These are phyloP conservation scores for Schizochytrium sp. DNA, from an alignment of 108 stramenopile genomes.

Conservation along the genomic window DNA sequence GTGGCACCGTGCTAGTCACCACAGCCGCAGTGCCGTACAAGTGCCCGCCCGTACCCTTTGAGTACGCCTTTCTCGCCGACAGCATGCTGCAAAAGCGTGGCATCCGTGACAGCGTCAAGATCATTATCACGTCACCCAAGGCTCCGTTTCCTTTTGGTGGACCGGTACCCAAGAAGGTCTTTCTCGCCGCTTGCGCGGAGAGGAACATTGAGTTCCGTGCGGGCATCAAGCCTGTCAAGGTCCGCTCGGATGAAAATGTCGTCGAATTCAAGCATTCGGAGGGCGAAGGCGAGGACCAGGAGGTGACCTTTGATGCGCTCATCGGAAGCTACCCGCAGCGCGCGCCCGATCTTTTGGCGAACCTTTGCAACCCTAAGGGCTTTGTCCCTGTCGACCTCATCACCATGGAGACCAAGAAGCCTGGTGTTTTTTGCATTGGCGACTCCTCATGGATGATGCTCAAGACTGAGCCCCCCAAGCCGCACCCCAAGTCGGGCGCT, in stretches of 20 bases:
- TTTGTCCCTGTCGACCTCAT: neutral
- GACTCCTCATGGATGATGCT: neutral
- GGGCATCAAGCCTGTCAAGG: neutral
- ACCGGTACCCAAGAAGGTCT: neutral
- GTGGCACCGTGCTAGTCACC: neutral
- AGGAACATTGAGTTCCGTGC: neutral
- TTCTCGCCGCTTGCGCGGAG: neutral
- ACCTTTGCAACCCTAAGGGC: neutral
- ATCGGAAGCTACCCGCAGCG: neutral
- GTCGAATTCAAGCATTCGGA: neutral
- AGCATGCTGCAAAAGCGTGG: neutral
- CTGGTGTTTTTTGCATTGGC: neutral
- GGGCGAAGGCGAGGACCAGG: neutral
- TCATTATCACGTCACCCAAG: neutral
- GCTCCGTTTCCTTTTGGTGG: neutral
- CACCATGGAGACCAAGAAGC: neutral
- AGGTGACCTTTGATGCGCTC: neutral
- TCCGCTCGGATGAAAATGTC: neutral
- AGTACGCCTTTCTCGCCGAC: neutral
- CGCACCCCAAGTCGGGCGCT: neutral
- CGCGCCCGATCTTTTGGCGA: neutral
- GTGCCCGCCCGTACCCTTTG: conserved; percentile 9
- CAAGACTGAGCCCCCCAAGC: neutral
- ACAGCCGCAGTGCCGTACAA: neutral
- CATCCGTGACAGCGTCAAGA: neutral